A percentile compares a stretch with the other conserved stretches of the same genome.
Conservation (phyloP, 495 filamentous ascomycete species). For the Aspergillus funiculosus region DNA sequence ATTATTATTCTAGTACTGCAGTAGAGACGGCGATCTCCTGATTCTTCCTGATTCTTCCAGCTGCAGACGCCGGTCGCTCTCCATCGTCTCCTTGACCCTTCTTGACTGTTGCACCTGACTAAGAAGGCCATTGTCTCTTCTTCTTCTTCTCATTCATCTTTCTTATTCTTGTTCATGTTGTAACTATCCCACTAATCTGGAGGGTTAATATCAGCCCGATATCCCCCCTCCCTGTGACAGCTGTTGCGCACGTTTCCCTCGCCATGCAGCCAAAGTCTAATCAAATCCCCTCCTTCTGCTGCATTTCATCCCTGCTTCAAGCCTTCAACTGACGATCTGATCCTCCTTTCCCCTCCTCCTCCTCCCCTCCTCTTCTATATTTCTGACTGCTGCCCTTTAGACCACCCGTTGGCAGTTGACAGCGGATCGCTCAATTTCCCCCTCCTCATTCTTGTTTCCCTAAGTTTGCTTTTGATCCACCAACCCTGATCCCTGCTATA, state of each 20-base stretch:
- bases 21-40: too few species aligned
- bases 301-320: not conserved
- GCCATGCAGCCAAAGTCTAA: slow-evolving; percentile 14
- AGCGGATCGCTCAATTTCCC: too few species aligned
- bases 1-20: too few species aligned
- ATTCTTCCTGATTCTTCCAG: not conserved
- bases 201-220: too few species aligned
- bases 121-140: not conserved
- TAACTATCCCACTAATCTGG: too few species aligned
- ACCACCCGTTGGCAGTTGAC: too few species aligned
- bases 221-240: slow-evolving; percentile 8
- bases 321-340: not conserved
- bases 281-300: slow-evolving; percentile 1
- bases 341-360: not conserved
- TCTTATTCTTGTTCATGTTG: not conserved
- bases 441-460: too few species aligned
- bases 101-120: slow-evolving; percentile 9
- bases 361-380: not conserved
- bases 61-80: not conserved
- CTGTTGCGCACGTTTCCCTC: slow-evolving; percentile 5
- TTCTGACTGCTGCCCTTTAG: too few species aligned
- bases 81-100: not conserved
- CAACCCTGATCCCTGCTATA: too few species aligned
- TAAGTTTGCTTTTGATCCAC: too few species aligned
- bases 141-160: not conserved